Percentiles rank a stretch among this genome's conserved stretches.
phyloP scores from a whole-genome alignment of 2,329 filamentous ascomycete genomes.

The Clarireedia sp. region DNA sequence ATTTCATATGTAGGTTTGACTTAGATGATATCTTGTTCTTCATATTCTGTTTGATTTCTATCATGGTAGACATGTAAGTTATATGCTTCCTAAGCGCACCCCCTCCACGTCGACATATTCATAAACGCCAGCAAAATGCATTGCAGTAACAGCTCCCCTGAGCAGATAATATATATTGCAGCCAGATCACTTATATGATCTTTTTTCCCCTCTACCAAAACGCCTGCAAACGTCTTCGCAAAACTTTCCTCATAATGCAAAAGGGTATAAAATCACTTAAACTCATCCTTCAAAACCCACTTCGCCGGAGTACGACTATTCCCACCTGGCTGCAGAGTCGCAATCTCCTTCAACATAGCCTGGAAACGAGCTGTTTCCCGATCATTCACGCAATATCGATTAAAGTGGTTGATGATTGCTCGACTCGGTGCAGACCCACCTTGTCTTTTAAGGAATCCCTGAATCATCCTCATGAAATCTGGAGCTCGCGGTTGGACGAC shows the following conservation, averaged over 20 bases:
- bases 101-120: no score
- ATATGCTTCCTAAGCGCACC: no score
- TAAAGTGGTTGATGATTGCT: slow-evolving; percentile 85
- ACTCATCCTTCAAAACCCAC: slow-evolving; percentile 30
- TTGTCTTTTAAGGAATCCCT: slow-evolving; percentile 68
- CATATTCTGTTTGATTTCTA: no score
- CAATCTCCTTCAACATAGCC: slow-evolving; percentile 68
- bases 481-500: slow-evolving; percentile 39
- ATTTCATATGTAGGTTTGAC: no score
- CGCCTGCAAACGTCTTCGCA: neutral
- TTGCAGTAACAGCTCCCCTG: no score
- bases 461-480: slow-evolving; percentile 66
- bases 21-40: no score
- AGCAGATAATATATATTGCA: no score
- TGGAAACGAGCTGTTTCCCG: slow-evolving; percentile 74
- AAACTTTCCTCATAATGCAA: neutral
- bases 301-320: slow-evolving; percentile 25
- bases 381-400: slow-evolving; percentile 63
- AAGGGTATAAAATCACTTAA: slow-evolving; percentile 17
- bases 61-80: no score
- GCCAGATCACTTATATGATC: no score
- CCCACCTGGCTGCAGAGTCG: slow-evolving; percentile 48
- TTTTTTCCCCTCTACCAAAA: neutral
- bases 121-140: no score
- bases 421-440: slow-evolving; percentile 75